Conservation (phyloP, 176 grass and related monocot species). For the Zizania latifolia region DNA sequence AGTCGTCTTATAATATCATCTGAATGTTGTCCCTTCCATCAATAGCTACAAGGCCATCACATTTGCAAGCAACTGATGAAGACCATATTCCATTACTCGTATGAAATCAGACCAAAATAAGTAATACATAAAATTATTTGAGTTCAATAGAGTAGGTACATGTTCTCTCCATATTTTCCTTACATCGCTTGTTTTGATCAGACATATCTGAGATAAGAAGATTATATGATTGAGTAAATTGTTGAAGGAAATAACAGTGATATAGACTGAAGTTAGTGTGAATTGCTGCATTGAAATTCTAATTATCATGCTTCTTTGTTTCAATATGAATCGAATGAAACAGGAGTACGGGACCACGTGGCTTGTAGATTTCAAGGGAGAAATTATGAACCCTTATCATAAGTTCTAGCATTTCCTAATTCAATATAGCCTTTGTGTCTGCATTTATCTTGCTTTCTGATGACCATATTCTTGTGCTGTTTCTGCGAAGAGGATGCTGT, state of each 20-base stretch:
- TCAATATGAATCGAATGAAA: neutral
- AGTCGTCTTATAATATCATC: neutral
- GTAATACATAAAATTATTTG: no score
- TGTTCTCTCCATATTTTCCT: neutral
- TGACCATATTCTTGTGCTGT: neutral
- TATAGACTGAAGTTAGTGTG: neutral
- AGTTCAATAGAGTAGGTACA: neutral
- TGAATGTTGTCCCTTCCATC: neutral
- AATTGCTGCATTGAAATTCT: neutral
- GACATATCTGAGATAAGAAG: neutral
- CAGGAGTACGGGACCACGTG: neutral
- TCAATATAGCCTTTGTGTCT: neutral
- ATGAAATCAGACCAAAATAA: no score
- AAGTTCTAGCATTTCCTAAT: neutral
- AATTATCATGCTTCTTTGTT: neutral
- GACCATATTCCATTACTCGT: no score
- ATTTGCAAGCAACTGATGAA: neutral
- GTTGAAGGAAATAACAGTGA: neutral
- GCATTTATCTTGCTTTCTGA: neutral
- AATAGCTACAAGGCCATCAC: neutral
- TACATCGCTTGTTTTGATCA: neutral
- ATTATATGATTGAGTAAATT: neutral
- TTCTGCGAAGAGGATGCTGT: neutral
- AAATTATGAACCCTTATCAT: neutral
- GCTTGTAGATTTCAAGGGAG: neutral